Conservation (phyloP, 1,139 yeast species). For the Arxiozyma slooffiae region DNA sequence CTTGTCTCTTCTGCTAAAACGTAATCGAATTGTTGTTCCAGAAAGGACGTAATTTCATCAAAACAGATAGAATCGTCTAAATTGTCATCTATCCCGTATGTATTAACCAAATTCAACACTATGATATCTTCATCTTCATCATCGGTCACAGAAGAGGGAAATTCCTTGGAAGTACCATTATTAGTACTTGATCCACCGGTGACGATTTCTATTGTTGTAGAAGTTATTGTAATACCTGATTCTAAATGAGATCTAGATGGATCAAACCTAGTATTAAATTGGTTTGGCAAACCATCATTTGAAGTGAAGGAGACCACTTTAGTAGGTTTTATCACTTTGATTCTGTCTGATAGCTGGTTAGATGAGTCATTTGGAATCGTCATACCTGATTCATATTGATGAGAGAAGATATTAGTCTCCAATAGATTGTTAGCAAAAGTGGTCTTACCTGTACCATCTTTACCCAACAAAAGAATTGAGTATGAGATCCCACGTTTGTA, state of each 20-base stretch:
- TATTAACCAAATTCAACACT: constrained; percentile 53
- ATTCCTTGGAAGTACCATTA: neutral
- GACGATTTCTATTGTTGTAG: constrained; percentile 46
- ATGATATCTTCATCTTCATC: constrained; percentile 49
- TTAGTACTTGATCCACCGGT: neutral
- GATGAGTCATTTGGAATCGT: neutral
- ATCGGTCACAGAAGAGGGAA: neutral
- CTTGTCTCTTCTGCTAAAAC: constrained; percentile 71
- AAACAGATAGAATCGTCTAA: constrained; percentile 57
- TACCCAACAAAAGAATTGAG: constrained; percentile 69
- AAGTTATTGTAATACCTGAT: constrained; percentile 53
- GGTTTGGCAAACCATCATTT: constrained; percentile 27
- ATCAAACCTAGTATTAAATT: constrained; percentile 27
- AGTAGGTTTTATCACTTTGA: constrained; percentile 27
- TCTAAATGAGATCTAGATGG: constrained; percentile 39
- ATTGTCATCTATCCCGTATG: constrained; percentile 74
- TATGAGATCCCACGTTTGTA: constrained; percentile 78
- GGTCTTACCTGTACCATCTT: constrained; percentile 72
- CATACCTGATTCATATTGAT: constrained; percentile 35
- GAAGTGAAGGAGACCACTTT: constrained; percentile 32
- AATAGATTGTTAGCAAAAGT: constrained; percentile 70
- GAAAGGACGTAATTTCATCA: constrained; percentile 58
- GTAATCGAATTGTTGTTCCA: constrained; percentile 78
- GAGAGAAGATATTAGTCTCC: constrained; percentile 51
- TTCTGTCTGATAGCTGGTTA: constrained; percentile 17